These are phyloP conservation scores for Galerina marginata DNA, from an alignment of 768 basidiomycete genomes.

Conservation along the genomic window DNA sequence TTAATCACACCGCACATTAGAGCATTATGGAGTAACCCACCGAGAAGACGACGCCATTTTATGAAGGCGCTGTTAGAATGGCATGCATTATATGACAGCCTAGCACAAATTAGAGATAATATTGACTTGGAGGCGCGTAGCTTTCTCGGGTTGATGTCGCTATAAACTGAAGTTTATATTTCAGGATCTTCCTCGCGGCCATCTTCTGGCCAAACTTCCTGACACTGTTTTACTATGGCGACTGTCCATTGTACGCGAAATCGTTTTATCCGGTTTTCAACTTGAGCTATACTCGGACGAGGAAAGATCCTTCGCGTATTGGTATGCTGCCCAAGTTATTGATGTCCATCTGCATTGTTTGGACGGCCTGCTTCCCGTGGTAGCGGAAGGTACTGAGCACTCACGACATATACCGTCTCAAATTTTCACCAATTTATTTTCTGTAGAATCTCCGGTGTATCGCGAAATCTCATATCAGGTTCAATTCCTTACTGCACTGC, in stretches of 20 bases:
- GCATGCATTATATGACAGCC: slow-evolving; percentile 64
- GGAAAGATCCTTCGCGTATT: slow-evolving; percentile 78
- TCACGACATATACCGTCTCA: neutral
- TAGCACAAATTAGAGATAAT: slow-evolving; percentile 37
- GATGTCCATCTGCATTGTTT: slow-evolving; percentile 60
- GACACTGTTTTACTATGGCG: slow-evolving; percentile 61
- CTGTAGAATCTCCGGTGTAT: slow-evolving; percentile 42
- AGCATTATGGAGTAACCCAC: slow-evolving; percentile 71
- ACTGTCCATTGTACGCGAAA: slow-evolving; percentile 63
- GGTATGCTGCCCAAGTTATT: slow-evolving; percentile 66
- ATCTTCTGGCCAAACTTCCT: slow-evolving; percentile 49
- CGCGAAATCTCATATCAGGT: slow-evolving; percentile 56
- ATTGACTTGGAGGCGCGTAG: slow-evolving; percentile 35
- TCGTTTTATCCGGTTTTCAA: slow-evolving; percentile 79
- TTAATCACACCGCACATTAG: slow-evolving; percentile 61
- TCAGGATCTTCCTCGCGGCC: slow-evolving; percentile 36
- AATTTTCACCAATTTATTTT: neutral
- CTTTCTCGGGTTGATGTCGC: neutral
- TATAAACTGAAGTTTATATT: too few relatives aligned
- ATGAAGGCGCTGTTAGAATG: slow-evolving; percentile 69
- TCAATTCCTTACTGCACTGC: slow-evolving; percentile 60
- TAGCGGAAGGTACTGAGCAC: slow-evolving; percentile 42
- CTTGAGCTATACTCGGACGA: slow-evolving; percentile 71
- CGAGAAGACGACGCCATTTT: slow-evolving; percentile 67
- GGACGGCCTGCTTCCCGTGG: slow-evolving; percentile 48